Evolutionary conservation across 352 stramenopile genomes (phyloP), one percentile per base, ranked within the genome.

Genomic region (Pythium aristosporum): DNA sequence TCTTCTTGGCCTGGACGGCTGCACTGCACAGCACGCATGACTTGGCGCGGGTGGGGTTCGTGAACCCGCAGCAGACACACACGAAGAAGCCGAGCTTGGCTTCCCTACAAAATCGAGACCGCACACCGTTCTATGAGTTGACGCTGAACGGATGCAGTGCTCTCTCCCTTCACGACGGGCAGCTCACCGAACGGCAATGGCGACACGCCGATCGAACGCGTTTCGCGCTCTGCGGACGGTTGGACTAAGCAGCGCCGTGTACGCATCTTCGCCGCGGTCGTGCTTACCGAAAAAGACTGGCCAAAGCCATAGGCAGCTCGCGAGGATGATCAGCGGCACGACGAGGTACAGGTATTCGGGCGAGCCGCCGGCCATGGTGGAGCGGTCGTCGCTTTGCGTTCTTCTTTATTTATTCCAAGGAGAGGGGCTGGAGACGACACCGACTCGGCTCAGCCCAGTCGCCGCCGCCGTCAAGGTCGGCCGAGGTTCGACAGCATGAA

Each of bases 261-360:
- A 68, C 15, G 63, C 62, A 8, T 63, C n/a, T 42, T 10, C 44
- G 55, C 55, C 30, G 56, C 36, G 30, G 62, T 61, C 55, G 48
- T 64, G 61, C 56, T 69, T 69, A 28, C 57, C 59, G 63, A 67
- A 60, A 51, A 65, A 65, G 49, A 59, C 46, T 23, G 57, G 46
- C 56, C 25, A 36, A 50, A 65, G 58, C 25, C 25, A 30, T 30
- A 30, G 25, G 5, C 25, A 30, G 5, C 25, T 30, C 56, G 41
- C 30, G n/a, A 61, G 11, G 6, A 61, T 10, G 9, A 32, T 21
- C 30, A 61, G 21, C 21, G 54, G 54, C 21, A 49, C 13, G 25
- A 46, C 21, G 39, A 49, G 25, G 54, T 48, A 58, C 9, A 58
- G 34, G 30, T 61, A 61, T 25, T 54, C 23, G 9, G 25, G 48